Base-by-base conservation (phyloP, 148 eudicot species). In the Heliosperma pusillum region DNA sequence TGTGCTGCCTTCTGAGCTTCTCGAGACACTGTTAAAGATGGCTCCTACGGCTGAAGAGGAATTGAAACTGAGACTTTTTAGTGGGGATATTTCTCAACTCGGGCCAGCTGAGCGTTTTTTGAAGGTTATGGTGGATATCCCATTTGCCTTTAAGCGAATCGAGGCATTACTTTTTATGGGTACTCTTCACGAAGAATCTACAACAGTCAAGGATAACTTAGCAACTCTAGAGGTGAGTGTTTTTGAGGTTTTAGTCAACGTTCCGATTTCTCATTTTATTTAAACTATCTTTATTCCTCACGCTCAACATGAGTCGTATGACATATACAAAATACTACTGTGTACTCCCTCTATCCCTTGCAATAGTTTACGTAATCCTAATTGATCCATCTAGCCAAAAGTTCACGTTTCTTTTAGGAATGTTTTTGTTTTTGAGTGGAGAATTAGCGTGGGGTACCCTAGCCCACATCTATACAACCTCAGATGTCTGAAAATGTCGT, bases 41-140 rank as follows among this genome's bases (percentile, higher is more conserved):
- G 89, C 90, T 81, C 97, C 92, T 19, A 88, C 92, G 25, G 44
- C 83, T 21, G 92, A 88, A 53, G 96, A 90, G 80, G 96, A 90
- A 83, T 72, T 86, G 70, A 91, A 89, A 79, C 83, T 91, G 30
- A 82, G 89, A 74, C 82, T 88, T 62, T 91, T 76, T 67, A 82
- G 19, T 79, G 97, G 90, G 62, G 84, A 85, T 24, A 76, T 82
- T 75, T 83, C 93, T 79, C 88, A 79, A 75, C 90, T 91, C 58
- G 92, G 93, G 33, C 86, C 93, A 20, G 97, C 97, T 20, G 97
- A 91, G 74, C 89, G 97, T 70, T 91, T 91, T 82, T 50, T 91
- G 71, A 91, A 91, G 79, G 82, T 79, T 47, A 72, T 89, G 81
- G 90, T 85, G 58, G 97, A 88, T 58, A 86, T 88, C 56, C 93